These are phyloP conservation scores for Lagerstroemia speciosa DNA, from an alignment of 345 rosid genomes.

Conservation along the genomic window DNA sequence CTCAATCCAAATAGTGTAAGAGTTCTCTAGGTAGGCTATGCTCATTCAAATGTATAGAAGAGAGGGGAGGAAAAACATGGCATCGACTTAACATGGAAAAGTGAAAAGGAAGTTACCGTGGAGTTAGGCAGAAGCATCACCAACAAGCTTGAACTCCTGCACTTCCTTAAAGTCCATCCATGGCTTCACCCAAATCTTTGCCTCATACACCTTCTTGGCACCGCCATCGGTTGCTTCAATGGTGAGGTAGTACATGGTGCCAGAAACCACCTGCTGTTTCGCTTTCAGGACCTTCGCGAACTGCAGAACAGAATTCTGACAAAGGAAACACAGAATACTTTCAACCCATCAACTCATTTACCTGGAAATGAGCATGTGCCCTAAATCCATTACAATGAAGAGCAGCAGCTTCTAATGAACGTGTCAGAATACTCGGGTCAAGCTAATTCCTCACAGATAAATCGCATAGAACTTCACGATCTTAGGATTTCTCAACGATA, in stretches of 20 bases:
- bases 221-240: constrained; percentile 68
- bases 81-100: background rate
- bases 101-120: constrained; percentile 5
- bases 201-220: constrained; percentile 56
- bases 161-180: constrained; percentile 79
- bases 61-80: background rate
- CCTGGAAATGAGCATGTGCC: background rate
- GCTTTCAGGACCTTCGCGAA: constrained; percentile 47
- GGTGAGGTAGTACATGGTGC: constrained; percentile 58
- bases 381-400: background rate
- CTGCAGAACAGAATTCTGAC: constrained; percentile 53
- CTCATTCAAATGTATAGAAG: background rate
- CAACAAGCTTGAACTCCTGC: constrained; percentile 57
- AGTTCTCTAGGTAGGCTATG: background rate
- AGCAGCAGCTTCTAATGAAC: background rate
- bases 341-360: background rate
- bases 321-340: background rate
- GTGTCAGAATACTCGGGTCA: background rate
- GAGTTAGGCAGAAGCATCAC: constrained; percentile 25
- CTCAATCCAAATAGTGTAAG: no score
- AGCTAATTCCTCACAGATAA: background rate
- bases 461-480: no score
- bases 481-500: background rate
- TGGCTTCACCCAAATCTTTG: constrained; percentile 83
- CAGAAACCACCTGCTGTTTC: constrained; percentile 77